Base-by-base conservation (phyloP, 2,329 filamentous ascomycete species). In the Clarireedia monteithiana region DNA sequence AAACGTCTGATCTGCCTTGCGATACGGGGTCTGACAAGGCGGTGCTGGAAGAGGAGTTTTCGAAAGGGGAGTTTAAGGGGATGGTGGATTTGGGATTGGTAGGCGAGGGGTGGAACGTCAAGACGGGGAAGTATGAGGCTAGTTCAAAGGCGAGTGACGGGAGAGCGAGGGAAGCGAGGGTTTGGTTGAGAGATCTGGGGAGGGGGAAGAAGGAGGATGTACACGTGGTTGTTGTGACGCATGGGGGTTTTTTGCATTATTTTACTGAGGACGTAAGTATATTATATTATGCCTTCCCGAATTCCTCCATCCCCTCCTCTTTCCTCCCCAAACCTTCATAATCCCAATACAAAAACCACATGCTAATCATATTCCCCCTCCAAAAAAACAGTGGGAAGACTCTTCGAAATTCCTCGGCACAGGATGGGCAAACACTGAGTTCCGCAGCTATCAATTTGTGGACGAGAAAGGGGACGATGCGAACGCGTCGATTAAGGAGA, bases 241-340 rank as follows among this genome's bases (percentile, higher is more conserved):
- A 95, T 65, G 91, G 91, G 1, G 88, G 87, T 1, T 88, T 91
- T 63, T 69, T 95, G 64, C 91, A 96, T 69, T 95, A 89, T 65
- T 73, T 96, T 60, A 94, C 89, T 0, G 82, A 91, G 62, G 90
- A 95, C 66, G 52, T 55, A 42, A 95, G 85, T 50, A 20, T 20
- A 20, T 20, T 20, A 20, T 3, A 20, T 2, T 20, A 20, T 20
- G 20, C 20, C 20, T 20, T 20, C 20, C 20, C 20, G 20, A 20
- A 20, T 20, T 20, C 2, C 20, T 20, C 20, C 4, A 20, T 17
- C 34, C 26, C n/a, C 12, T n/a, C 20, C 3, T 17, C 30, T 44
- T 17, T 9, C n/a, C 23, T 7, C 15, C 2, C 14, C 3, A 40
- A 14, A 36, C 10, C 12, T 1, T 38, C 15, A 9, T 10, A 38